Evolutionary conservation across 495 filamentous ascomycete species (phyloP).

Genomic region (Lepidopterella palustris): DNA sequence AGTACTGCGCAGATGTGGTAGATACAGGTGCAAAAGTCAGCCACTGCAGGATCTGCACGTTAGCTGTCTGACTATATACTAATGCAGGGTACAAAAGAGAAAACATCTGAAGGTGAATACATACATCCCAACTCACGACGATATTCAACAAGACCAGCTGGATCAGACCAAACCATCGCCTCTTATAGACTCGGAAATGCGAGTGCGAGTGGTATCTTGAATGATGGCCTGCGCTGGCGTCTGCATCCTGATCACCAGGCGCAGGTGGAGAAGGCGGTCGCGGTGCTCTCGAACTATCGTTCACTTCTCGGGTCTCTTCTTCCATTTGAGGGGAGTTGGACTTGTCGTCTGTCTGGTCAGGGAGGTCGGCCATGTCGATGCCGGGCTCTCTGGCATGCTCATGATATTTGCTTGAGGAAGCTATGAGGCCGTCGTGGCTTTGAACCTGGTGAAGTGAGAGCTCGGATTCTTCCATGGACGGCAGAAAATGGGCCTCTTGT

Average conservation of each 20-base stretch:
- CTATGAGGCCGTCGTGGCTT: no score
- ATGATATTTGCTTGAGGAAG: no score
- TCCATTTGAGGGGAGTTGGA: not conserved
- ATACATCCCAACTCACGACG: conserved; percentile 90
- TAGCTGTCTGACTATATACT: not conserved
- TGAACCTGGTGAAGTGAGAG: no score
- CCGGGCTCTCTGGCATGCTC: no score
- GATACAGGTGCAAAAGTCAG: conserved; percentile 86
- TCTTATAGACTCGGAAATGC: conserved; percentile 73
- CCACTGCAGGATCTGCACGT: conserved; percentile 52
- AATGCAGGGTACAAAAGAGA: not conserved
- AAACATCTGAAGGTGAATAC: conserved; percentile 33
- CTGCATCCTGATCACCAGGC: no score
- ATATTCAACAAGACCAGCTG: conserved; percentile 86
- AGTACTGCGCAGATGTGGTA: conserved; percentile 68
- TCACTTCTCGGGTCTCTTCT: not conserved
- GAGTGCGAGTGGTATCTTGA: conserved; percentile 24
- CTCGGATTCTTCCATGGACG: no score
- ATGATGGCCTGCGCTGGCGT: not conserved
- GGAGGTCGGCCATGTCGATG: not conserved
- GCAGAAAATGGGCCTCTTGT: no score
- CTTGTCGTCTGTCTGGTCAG: not conserved
- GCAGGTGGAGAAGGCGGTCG: not conserved
- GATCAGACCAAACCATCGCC: conserved; percentile 79
- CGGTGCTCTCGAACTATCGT: not conserved